phyloP scores from a whole-genome alignment of 108 stramenopile genomes.

The Nitzschia putrida region DNA sequence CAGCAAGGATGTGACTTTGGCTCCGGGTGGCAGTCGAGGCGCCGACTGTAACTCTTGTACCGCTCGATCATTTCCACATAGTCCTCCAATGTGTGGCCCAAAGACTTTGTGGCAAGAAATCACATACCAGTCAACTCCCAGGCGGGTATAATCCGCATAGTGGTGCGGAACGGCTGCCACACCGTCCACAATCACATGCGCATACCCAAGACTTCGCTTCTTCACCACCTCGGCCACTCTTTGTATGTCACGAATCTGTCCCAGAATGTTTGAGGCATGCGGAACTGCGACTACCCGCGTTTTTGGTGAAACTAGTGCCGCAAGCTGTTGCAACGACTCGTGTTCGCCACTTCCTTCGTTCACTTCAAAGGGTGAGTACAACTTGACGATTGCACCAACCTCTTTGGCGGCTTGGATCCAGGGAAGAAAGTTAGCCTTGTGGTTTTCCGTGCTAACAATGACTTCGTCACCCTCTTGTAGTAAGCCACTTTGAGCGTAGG shows the following conservation, averaged over 20 bases:
- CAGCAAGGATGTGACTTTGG: constrained; percentile 4
- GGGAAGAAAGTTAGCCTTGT: constrained; percentile 76
- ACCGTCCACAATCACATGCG: constrained; percentile 75
- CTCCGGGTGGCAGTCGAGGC: no score
- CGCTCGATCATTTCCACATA: constrained; percentile 35
- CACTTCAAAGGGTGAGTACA: constrained; percentile 51
- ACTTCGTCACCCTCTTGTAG: constrained; percentile 62
- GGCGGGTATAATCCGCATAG: constrained; percentile 27
- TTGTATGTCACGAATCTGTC: constrained; percentile 58
- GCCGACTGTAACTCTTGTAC: constrained; percentile 7
- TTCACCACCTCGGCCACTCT: constrained; percentile 40
- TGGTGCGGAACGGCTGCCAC: constrained; percentile 83
- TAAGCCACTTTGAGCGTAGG: constrained; percentile 33
- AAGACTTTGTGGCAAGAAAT: constrained; percentile 80
- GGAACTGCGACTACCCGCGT: constrained; percentile 73
- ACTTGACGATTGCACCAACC: constrained; percentile 54
- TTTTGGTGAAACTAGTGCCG: constrained; percentile 43
- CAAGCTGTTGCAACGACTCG: constrained; percentile 23
- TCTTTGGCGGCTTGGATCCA: constrained; percentile 60
- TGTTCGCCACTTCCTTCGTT: not conserved
- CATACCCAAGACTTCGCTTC: constrained; percentile 38
- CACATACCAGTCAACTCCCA: constrained; percentile 75
- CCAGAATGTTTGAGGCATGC: constrained; percentile 83
- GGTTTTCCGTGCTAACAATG: constrained; percentile 79
- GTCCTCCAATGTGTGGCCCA: constrained; percentile 77